A percentile compares a stretch with the other conserved stretches of the same genome.
Evolutionary conservation across 805 yeast genomes (phyloP).

Genomic region (Candida xiaguanensis): DNA sequence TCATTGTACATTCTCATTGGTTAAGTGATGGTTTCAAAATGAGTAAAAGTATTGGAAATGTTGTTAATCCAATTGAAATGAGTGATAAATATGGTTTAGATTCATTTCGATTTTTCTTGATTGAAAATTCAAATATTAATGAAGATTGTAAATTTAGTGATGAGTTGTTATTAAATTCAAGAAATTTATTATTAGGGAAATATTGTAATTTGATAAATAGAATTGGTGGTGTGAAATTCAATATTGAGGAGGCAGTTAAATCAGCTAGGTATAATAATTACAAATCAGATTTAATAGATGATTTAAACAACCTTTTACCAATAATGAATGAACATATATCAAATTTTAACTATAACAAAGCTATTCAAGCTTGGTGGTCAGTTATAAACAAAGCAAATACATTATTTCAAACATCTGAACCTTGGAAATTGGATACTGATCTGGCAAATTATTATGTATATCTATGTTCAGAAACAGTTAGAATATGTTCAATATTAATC

Average conservation of each 20-base stretch:
- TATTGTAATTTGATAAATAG: conserved; percentile 78
- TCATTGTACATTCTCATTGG: conserved; percentile 95
- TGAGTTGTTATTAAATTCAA: conserved; percentile 43
- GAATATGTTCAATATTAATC: conserved; percentile 63
- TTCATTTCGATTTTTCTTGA: conserved; percentile 67
- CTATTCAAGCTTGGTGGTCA: conserved; percentile 57
- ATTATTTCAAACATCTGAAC: conserved; percentile 65
- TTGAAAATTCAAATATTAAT: conserved; percentile 70
- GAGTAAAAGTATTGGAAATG: conserved; percentile 92
- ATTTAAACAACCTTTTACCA: conserved; percentile 31
- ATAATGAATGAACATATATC: conserved; percentile 42
- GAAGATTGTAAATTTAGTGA: conserved; percentile 80
- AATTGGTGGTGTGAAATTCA: conserved; percentile 67
- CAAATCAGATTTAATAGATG: conserved; percentile 21
- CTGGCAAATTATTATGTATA: conserved; percentile 52
- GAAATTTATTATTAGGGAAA: conserved; percentile 73
- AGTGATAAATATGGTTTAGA: conserved; percentile 66
- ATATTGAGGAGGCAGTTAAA: conserved; percentile 44
- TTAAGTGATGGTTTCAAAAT: conserved; percentile 82
- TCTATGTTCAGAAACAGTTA: conserved; percentile 63
- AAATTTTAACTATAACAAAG: conserved; percentile 51
- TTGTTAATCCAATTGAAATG: conserved; percentile 81
- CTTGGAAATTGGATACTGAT: conserved; percentile 51
- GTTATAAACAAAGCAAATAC: conserved; percentile 58
- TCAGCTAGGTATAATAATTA: conserved; percentile 19